Percentiles rank a stretch among this genome's conserved stretches.
These are phyloP conservation scores for Termitomyces sp. DNA, from an alignment of 768 basidiomycete species.

Conservation along the genomic window DNA sequence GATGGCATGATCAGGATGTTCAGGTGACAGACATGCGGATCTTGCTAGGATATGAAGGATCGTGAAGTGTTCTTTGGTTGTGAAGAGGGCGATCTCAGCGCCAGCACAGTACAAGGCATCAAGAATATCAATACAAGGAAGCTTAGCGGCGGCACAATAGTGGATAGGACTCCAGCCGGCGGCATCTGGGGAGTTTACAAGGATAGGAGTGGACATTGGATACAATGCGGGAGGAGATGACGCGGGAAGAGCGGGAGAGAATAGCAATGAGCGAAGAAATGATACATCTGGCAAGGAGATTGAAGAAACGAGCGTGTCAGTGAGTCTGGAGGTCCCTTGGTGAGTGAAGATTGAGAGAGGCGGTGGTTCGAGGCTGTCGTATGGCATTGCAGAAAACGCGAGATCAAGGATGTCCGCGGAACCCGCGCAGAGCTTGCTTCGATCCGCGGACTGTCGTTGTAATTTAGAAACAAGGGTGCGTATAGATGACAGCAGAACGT, in stretches of 20 bases:
- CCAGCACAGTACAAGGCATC: conserved; percentile 74
- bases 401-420: conserved; percentile 34
- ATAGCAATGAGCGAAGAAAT: conserved; percentile 50
- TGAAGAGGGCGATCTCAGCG: conserved; percentile 70
- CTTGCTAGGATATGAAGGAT: conserved; percentile 64
- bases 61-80: conserved; percentile 56
- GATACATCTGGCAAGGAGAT: conserved; percentile 45
- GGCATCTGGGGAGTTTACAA: conserved; percentile 65
- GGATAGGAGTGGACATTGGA: conserved; percentile 42
- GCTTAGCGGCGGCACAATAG: conserved; percentile 51
- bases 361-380: conserved; percentile 35
- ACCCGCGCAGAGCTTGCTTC: conserved; percentile 28
- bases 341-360: conserved; percentile 35
- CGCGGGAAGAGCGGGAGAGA: conserved; percentile 37
- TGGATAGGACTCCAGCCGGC: conserved; percentile 74
- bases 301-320: conserved; percentile 50
- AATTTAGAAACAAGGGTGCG: conserved; percentile 9
- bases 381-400: conserved; percentile 31
- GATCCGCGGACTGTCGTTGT: conserved; percentile 31
- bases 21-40: conserved; percentile 26
- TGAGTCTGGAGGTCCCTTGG: conserved; percentile 37
- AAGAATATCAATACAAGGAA: conserved; percentile 56
- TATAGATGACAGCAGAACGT: conserved; percentile 19
- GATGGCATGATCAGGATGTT: conserved; percentile 27
- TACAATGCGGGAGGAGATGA: conserved; percentile 35